phyloP scores from a whole-genome alignment of 2,329 filamentous ascomycete genomes.

The Parastagonospora avenae region DNA sequence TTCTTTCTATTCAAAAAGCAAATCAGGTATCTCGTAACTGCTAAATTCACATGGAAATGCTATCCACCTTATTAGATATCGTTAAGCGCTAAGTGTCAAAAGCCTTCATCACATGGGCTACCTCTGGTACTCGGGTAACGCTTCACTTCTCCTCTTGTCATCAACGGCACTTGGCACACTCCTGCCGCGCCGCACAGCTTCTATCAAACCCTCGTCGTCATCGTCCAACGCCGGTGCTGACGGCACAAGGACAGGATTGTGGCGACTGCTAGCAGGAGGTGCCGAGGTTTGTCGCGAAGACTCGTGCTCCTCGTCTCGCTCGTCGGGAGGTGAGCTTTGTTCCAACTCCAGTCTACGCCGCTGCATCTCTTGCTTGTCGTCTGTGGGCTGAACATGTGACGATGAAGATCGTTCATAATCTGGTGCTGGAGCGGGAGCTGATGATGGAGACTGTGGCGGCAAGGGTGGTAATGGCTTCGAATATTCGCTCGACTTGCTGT shows the following conservation, averaged over 20 bases:
- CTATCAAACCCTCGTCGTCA: conserved; percentile 40
- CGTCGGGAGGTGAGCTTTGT: conserved; percentile 47
- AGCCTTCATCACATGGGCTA: conserved; percentile 12
- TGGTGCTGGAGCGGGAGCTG: conserved; percentile 24
- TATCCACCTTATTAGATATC: not conserved
- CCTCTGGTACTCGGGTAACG: conserved; percentile 38
- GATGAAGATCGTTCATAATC: conserved; percentile 38
- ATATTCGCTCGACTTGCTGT: conserved; percentile 10
- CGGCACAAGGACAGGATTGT: conserved; percentile 21
- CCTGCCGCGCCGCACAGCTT: conserved; percentile 28
- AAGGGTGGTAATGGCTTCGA: conserved; percentile 29
- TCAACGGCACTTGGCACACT: conserved; percentile 6
- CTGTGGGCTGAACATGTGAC: conserved; percentile 50
- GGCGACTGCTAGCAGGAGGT: conserved; percentile 17
- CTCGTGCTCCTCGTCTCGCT: conserved; percentile 27
- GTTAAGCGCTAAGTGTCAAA: not conserved
- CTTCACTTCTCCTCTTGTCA: conserved; percentile 28
- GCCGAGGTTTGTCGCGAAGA: conserved; percentile 23
- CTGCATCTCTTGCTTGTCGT: conserved; percentile 83
- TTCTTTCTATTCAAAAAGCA: not conserved
- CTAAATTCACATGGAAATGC: not conserved
- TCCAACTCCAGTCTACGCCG: conserved; percentile 48
- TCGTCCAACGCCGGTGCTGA: conserved; percentile 42
- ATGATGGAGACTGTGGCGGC: conserved; percentile 19
- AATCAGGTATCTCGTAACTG: not conserved